Conservation (phyloP, 768 basidiomycete genomes). For the Lactarius indigo region DNA sequence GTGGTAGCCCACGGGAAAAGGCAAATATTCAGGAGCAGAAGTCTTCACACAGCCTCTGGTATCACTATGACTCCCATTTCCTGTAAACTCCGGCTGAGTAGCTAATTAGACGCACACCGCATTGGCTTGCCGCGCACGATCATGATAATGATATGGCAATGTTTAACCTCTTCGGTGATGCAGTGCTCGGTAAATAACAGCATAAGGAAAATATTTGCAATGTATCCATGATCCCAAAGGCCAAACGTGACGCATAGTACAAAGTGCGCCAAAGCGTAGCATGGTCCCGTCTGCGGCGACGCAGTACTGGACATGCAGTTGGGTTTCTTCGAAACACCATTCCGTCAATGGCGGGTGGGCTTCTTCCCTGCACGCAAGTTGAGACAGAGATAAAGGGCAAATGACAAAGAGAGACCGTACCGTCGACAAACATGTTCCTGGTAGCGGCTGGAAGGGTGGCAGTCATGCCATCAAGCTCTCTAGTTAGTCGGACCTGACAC, state of each 20-base stretch:
- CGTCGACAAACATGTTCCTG: slow-evolving; percentile 96
- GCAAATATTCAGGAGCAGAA: background rate
- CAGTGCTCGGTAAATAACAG: background rate
- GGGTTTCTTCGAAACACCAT: background rate
- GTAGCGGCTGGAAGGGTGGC: slow-evolving; percentile 89
- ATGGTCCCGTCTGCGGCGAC: background rate
- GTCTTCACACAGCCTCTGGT: background rate
- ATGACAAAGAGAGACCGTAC: slow-evolving; percentile 36
- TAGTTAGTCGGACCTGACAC: slow-evolving; percentile 75
- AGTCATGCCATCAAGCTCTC: slow-evolving; percentile 78
- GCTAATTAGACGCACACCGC: background rate
- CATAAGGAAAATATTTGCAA: background rate
- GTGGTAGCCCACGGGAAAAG: background rate
- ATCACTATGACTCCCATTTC: background rate
- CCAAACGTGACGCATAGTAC: background rate
- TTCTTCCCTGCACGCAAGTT: slow-evolving; percentile 42
- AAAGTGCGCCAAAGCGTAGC: background rate
- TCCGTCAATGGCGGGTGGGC: slow-evolving; percentile 42
- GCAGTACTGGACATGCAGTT: background rate
- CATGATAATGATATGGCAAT: background rate
- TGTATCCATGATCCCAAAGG: background rate
- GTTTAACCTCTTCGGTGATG: background rate
- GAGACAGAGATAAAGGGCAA: background rate
- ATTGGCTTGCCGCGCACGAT: background rate
- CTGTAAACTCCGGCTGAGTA: background rate